A percentile compares a stretch with the other conserved stretches of the same genome.
These are phyloP conservation scores for Cupressus sempervirens DNA, from an alignment of 75 land plant genomes.

Conservation along the genomic window DNA sequence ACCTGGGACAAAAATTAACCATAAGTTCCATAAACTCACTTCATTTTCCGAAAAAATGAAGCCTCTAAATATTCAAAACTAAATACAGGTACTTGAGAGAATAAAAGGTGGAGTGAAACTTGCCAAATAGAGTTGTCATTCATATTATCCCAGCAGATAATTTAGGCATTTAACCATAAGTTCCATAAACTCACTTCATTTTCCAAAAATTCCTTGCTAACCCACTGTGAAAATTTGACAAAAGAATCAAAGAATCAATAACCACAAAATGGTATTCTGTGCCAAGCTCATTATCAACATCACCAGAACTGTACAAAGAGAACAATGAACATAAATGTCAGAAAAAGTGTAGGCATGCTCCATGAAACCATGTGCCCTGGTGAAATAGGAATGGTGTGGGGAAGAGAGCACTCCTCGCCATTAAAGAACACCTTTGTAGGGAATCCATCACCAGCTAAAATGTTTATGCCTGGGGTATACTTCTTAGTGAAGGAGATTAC, in stretches of 20 bases:
- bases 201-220: background rate
- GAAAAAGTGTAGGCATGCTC: background rate
- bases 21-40: too few species aligned
- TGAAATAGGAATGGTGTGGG: conserved; percentile 36
- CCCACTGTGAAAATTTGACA: background rate
- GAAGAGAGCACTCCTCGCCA: conserved; percentile 89
- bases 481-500: conserved; percentile 76
- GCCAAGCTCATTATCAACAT: background rate
- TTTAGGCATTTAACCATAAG: too few species aligned
- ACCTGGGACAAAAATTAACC: too few species aligned
- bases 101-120: too few species aligned
- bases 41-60: too few species aligned
- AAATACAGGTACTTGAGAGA: too few species aligned
- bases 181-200: too few species aligned
- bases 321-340: background rate
- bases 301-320: conserved; percentile 1
- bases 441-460: conserved; percentile 60
- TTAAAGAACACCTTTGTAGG: conserved; percentile 73
- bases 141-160: too few species aligned
- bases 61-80: too few species aligned
- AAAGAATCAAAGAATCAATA: conserved; percentile 9
- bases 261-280: background rate
- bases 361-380: conserved; percentile 4
- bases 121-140: too few species aligned
- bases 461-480: conserved; percentile 39